Percentiles rank a stretch among this genome's conserved stretches.
phyloP scores from a whole-genome alignment of 2,329 filamentous ascomycete genomes.

The Venturia carpophila region DNA sequence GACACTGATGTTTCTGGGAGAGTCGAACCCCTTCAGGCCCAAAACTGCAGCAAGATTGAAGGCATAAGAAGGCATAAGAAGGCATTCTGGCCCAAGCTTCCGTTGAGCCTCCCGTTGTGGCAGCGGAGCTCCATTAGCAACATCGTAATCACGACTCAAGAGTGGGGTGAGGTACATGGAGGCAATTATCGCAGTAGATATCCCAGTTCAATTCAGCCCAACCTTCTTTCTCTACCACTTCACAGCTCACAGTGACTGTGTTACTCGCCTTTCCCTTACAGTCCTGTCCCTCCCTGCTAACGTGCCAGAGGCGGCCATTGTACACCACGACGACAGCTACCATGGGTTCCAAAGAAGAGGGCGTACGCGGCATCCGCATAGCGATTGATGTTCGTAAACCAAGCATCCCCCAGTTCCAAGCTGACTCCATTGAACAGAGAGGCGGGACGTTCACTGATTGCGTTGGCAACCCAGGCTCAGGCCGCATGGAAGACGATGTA shows the following conservation, averaged over 20 bases:
- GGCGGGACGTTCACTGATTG: constrained; percentile 92
- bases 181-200: background rate
- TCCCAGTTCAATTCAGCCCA: background rate
- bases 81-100: background rate
- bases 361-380: constrained; percentile 54
- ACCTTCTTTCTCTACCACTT: background rate
- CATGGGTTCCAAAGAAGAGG: constrained; percentile 6
- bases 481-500: constrained; percentile 62
- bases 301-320: background rate
- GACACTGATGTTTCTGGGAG: background rate
- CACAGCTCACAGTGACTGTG: background rate
- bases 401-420: constrained; percentile 16
- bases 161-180: background rate
- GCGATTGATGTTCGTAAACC: constrained; percentile 49
- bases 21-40: background rate
- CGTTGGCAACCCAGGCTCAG: constrained; percentile 69
- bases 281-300: background rate
- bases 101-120: background rate
- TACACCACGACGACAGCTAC: background rate
- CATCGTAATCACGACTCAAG: background rate
- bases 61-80: too few species aligned
- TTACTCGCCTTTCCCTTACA: background rate
- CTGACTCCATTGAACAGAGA: constrained; percentile 40
- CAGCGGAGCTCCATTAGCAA: background rate
- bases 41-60: background rate